phyloP scores from a whole-genome alignment of 2,329 filamentous ascomycete genomes.

The Beauveria sp. region DNA sequence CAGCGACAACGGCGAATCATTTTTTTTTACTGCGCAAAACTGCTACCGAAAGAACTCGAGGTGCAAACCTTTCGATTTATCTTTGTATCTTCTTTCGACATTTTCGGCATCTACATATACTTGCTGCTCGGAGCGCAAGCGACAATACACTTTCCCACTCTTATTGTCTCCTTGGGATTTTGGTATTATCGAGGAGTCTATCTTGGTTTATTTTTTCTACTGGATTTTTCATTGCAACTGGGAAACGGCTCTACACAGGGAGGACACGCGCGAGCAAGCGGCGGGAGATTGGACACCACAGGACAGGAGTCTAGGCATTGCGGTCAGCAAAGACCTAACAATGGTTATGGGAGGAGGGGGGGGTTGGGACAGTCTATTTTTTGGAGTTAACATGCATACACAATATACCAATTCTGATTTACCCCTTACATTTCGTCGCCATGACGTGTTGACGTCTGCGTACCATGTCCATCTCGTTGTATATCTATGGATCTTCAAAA shows the following conservation, averaged over 20 bases:
- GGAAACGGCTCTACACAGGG: not conserved
- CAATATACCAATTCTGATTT: not conserved
- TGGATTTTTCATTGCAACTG: not conserved
- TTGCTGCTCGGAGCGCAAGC: not conserved
- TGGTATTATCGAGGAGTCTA: not conserved
- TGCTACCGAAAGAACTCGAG: not conserved
- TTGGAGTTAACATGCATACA: not conserved
- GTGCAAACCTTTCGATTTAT: conserved; percentile 4
- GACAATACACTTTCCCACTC: not conserved
- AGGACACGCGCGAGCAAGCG: not conserved
- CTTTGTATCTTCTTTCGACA: not conserved
- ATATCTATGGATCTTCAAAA: not conserved
- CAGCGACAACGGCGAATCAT: not conserved
- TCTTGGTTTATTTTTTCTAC: not conserved
- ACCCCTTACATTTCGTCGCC: not conserved
- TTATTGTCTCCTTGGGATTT: not conserved
- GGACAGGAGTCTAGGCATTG: not conserved
- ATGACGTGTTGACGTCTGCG: not conserved
- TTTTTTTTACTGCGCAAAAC: not conserved
- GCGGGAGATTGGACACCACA: conserved; percentile 7
- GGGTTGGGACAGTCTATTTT: not conserved
- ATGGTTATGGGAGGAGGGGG: not conserved
- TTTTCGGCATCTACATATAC: not conserved
- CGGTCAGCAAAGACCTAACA: not conserved
- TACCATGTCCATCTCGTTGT: not conserved